A percentile compares a stretch with the other conserved stretches of the same genome.
phyloP scores from a whole-genome alignment of 306 rosid species.

The Hippophae tibetana region DNA sequence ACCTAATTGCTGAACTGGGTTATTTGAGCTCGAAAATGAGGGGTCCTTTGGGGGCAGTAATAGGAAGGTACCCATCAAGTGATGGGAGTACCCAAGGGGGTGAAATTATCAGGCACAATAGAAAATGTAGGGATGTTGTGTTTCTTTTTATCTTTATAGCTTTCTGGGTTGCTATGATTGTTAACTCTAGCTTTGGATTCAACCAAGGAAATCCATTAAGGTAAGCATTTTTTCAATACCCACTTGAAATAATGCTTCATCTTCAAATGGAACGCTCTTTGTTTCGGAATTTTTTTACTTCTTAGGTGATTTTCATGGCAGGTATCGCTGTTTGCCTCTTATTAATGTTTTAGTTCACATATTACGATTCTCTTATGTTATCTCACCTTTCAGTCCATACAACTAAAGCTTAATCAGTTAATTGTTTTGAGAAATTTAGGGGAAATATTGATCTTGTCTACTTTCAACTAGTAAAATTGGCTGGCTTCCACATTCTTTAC shows the following conservation, averaged over 20 bases:
- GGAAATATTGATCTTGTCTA: background rate
- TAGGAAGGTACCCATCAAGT: slow-evolving; percentile 89
- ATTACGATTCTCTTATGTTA: slow-evolving; percentile 1
- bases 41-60: slow-evolving; percentile 89
- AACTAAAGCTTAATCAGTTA: background rate
- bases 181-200: slow-evolving; percentile 91
- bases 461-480: background rate
- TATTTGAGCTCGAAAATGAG: slow-evolving; percentile 44
- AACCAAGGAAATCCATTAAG: slow-evolving; percentile 82
- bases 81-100: slow-evolving; percentile 72
- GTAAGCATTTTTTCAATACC: slow-evolving; percentile 28
- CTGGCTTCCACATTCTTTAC: background rate
- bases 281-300: slow-evolving; percentile 10
- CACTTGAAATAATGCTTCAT: slow-evolving; percentile 18
- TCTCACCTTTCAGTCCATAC: slow-evolving; percentile 5
- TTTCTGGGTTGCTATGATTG: slow-evolving; percentile 92
- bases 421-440: slow-evolving; percentile 7
- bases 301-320: slow-evolving; percentile 5
- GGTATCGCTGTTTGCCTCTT: slow-evolving; percentile 5
- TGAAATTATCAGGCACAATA: slow-evolving; percentile 70
- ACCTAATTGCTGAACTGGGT: slow-evolving; percentile 16
- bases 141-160: slow-evolving; percentile 70
- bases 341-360: slow-evolving; percentile 17
- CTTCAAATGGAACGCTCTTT: slow-evolving; percentile 15
- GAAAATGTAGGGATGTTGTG: slow-evolving; percentile 76